A percentile compares a stretch with the other conserved stretches of the same genome.
These are phyloP conservation scores for Volvox africanus DNA, from an alignment of 139 green algal genomes.

Conservation along the genomic window DNA sequence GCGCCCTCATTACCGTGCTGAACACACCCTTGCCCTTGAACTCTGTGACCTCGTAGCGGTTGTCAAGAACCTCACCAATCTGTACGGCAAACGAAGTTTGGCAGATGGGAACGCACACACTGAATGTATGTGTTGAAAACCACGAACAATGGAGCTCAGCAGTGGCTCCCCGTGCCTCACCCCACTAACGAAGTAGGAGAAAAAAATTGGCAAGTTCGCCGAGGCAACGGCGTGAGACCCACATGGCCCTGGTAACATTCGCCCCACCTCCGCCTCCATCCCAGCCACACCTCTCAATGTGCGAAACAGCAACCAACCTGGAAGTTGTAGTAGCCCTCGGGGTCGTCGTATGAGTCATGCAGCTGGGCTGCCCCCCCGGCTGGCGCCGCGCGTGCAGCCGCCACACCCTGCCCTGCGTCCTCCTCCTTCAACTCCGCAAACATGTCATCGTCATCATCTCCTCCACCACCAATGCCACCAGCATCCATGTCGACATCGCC, in stretches of 20 bases:
- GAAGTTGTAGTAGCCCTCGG: constrained; percentile 98
- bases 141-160: no score
- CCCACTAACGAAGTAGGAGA: no score
- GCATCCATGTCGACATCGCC: no score
- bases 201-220: no score
- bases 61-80: constrained; percentile 92
- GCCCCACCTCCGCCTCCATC: no score
- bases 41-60: constrained; percentile 84
- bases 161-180: no score
- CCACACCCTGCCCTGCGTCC: not conserved
- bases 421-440: not conserved
- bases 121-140: not conserved
- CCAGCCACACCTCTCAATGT: no score
- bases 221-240: no score
- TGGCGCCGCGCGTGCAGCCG: not conserved
- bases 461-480: constrained; percentile 14
- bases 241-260: no score
- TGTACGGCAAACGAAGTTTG: constrained; percentile 29
- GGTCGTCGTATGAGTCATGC: constrained; percentile 93
- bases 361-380: constrained; percentile 60
- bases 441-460: constrained; percentile 65
- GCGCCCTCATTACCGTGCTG: constrained; percentile 90
- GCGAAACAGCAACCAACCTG: constrained; percentile 62
- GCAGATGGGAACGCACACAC: not conserved
- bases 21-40: constrained; percentile 94